Evolutionary conservation across 306 rosid species (phyloP), one percentile per base, ranked within the genome.

Genomic region (Fragaria nilgerrensis): DNA sequence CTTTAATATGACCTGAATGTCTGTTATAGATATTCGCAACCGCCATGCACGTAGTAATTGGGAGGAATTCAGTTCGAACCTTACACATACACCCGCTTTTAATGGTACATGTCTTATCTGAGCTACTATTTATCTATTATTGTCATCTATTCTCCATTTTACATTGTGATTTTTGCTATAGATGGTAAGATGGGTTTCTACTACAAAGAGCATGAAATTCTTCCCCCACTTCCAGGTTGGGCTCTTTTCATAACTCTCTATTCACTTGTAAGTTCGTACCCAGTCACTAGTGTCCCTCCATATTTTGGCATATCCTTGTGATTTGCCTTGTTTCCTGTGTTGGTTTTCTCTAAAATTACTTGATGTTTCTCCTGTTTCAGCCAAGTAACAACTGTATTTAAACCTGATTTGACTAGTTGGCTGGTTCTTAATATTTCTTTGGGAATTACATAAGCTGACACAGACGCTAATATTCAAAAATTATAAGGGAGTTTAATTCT

Each of bases 221-320:
- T 95, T 63, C 99, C 99, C 75, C 99, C 97, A 20, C 97, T 95
- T 63, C 99, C 99, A 84, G 97, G 98, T 94, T 23, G 10, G 81
- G 36, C 22, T 75, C 50, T 58, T 74, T 41, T n/a, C 32, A 39
- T 73, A 10, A 36, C 68, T 20, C 36, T 56, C 19, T 32, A 15
- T 39, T 15, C n/a, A 8, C 11, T 9, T 3, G 20, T 23, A 19
- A 15, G 44, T 34, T 55, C 5, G 22, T 47, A 39, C 5, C 29
- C 5, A n/a, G 1, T 43, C 14, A 25, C 27, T 5, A 13, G 16
- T 41, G 29, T 22, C 27, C 23, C n/a, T 68, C 19, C 65, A 3
- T 22, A 25, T 44, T 58, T 47, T 52, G 8, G 23, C 37, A 4
- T 34, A 67, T 64, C 17, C 48, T 41, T 66, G 52, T 22, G 15